Evolutionary conservation across 495 filamentous ascomycete genomes (phyloP), one percentile per base, ranked within the genome.

Genomic region (Talaromyces liani): DNA sequence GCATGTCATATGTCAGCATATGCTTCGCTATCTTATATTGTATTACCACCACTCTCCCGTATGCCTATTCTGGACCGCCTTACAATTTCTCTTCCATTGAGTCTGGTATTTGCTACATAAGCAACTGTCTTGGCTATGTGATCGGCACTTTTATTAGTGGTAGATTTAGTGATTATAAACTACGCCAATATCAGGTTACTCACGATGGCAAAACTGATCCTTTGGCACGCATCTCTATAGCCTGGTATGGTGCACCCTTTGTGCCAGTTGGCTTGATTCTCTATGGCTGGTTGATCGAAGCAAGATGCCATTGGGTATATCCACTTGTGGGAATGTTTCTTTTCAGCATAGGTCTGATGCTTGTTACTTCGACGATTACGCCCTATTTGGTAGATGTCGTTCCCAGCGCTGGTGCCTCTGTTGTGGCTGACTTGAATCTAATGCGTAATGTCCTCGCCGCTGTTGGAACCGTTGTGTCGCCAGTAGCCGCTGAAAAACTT

Each of bases 51-150:
- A 60, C 63, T 10, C 34, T 67, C 14, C 63, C 60, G 18, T 34
- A 62, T 12, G 55, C 56, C 14, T 67, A 62, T 58, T 61, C 65
- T 4, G 34, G 20, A 6, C 10, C 63, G 16, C 65, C 65, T 4
- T 67, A 67, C 65, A 45, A 41, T 16, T 67, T 65, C 49, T 62
- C 63, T 1, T 3, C 60, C 18, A 61, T 67, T 18, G 47, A 56
- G 20, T 31, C 60, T 20, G 65, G 65, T 0, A 53, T 65, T 8
- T 29, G 51, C 16, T 67, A 65, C 31, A 41, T 67, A 9, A 36
- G 51, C 16, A 57, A 47, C 58, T 62, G 57, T 16, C 58, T 67
- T 27, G 65, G 65, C 16, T 62, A 34, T n/a, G 41, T 41, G 4
- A 49, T 67, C 2, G 62, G 53, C 1, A 36, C 31, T 20, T 18